These are phyloP conservation scores for Ehretia macrophylla DNA, from an alignment of 257 asterid species.

Conservation along the genomic window DNA sequence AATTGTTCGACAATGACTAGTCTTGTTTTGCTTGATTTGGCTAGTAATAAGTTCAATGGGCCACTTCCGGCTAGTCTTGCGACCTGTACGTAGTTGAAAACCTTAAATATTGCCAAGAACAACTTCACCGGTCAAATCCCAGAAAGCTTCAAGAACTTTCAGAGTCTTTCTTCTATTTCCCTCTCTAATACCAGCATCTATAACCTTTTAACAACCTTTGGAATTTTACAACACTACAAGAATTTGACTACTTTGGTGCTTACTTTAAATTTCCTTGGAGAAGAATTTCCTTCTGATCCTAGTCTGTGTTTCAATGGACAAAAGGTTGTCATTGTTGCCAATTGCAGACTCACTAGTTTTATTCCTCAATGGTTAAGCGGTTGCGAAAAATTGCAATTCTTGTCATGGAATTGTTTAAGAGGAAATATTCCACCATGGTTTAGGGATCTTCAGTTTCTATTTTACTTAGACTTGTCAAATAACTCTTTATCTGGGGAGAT, in stretches of 20 bases:
- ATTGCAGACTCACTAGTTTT: slow-evolving; percentile 58
- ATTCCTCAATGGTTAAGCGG: slow-evolving; percentile 68
- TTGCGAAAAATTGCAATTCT: slow-evolving; percentile 42
- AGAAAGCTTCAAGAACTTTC: slow-evolving; percentile 59
- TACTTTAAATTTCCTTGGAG: slow-evolving; percentile 49
- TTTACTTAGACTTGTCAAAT: slow-evolving; percentile 77
- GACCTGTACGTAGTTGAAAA: slow-evolving; percentile 39
- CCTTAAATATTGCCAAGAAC: slow-evolving; percentile 51
- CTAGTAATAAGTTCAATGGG: slow-evolving; percentile 56
- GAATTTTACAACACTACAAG: slow-evolving; percentile 53
- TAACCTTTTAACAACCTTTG: slow-evolving; percentile 49
- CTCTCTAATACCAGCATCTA: slow-evolving; percentile 57
- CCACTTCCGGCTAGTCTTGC: slow-evolving; percentile 57
- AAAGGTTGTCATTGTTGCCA: slow-evolving; percentile 61
- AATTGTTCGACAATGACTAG: slow-evolving; percentile 70
- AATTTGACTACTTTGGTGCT: slow-evolving; percentile 64
- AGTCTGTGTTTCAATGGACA: slow-evolving; percentile 43
- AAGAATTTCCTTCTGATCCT: slow-evolving; percentile 45
- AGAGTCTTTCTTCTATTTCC: slow-evolving; percentile 53
- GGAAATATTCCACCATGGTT: slow-evolving; percentile 74
- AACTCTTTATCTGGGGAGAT: slow-evolving; percentile 59
- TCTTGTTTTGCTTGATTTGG: slow-evolving; percentile 70
- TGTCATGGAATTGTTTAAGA: slow-evolving; percentile 62
- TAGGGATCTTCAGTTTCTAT: slow-evolving; percentile 48
- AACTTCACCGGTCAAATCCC: slow-evolving; percentile 62